Base-by-base conservation (phyloP, 768 basidiomycete genomes). In the Trichaptum fuscoviolaceum region DNA sequence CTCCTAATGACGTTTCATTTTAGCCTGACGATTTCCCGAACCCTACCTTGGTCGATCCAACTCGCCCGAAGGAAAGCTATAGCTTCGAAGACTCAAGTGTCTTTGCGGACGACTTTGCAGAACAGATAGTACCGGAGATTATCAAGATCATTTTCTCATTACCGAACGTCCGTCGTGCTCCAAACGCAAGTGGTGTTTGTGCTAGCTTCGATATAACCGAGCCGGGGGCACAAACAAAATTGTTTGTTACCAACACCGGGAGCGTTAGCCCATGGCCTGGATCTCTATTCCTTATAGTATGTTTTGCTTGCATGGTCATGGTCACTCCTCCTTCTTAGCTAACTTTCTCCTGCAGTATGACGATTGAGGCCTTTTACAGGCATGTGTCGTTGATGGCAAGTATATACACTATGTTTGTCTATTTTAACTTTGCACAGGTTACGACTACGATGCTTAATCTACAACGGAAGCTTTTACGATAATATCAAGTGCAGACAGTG, bases 81-180 rank as follows among this genome's bases (percentile, higher is more conserved):
- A 67, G 69, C 64, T 64, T 78, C 36, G 69, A 71, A 62, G 78
- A 77, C n/a, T 68, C 76, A 5, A 80, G 79, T 17, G 82, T 83
- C 78, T 80, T 80, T 5, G 82, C 81, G 7, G 70, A 70, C 6
- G 70, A 73, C 4, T 78, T 77, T 65, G 73, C 76, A 1, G 76
- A 80, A 66, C 73, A 77, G 58, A 76, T 77, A 9, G 77, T 82
- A 30, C 74, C 79, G 4, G 82, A 84, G 68, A 78, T 81, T 52
- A 70, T 85, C 63, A 79, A 78, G 71, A 76, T 74, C n/a, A 74
- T 86, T 35, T 83, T 85, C 75, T 67, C 68, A 57, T 71, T 77
- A 26, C 77, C 79, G 68, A 82, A 82, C 69, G 67, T 85, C 36
- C 79, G 81, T 25, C 80, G 82, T 35, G 84, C 82, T 0, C 74